Evolutionary conservation across 768 basidiomycete species (phyloP).

Genomic region (Lactifluus pinguis): DNA sequence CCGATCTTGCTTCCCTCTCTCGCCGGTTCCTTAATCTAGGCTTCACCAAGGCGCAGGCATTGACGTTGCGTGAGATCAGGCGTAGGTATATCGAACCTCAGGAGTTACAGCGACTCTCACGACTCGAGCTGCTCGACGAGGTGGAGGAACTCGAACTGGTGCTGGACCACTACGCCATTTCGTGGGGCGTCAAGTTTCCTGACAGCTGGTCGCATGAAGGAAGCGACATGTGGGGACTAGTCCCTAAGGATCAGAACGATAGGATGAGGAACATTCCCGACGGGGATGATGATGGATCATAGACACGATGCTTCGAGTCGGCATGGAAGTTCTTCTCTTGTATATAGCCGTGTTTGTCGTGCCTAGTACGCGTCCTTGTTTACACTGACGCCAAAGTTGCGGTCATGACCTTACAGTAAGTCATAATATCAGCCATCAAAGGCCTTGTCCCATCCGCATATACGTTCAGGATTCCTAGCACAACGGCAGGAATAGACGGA

Average conservation of each 20-base stretch:
- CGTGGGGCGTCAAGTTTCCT: conserved; percentile 47
- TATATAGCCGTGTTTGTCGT: neutral
- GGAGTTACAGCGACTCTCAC: conserved; percentile 61
- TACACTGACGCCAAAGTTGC: neutral
- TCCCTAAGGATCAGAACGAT: neutral
- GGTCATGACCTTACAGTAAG: neutral
- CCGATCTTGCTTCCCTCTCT: conserved; percentile 45
- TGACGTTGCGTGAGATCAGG: conserved; percentile 66
- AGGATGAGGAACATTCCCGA: neutral
- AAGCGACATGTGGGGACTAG: conserved; percentile 2
- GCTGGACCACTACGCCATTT: conserved; percentile 80
- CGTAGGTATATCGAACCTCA: conserved; percentile 34
- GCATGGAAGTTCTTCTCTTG: neutral
- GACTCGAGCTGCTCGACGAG: conserved; percentile 85
- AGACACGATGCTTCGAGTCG: neutral
- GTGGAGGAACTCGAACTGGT: conserved; percentile 91
- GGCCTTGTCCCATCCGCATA: too few species aligned
- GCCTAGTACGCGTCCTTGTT: too few species aligned
- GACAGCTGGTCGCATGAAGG: neutral
- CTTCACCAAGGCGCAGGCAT: conserved; percentile 45
- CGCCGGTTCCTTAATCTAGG: conserved; percentile 49
- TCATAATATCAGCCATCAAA: too few species aligned
- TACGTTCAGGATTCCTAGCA: too few species aligned
- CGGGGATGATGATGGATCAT: neutral
- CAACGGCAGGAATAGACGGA: too few species aligned